Base-by-base conservation (phyloP, 2,329 filamentous ascomycete genomes). In the Exophiala viscosa region DNA sequence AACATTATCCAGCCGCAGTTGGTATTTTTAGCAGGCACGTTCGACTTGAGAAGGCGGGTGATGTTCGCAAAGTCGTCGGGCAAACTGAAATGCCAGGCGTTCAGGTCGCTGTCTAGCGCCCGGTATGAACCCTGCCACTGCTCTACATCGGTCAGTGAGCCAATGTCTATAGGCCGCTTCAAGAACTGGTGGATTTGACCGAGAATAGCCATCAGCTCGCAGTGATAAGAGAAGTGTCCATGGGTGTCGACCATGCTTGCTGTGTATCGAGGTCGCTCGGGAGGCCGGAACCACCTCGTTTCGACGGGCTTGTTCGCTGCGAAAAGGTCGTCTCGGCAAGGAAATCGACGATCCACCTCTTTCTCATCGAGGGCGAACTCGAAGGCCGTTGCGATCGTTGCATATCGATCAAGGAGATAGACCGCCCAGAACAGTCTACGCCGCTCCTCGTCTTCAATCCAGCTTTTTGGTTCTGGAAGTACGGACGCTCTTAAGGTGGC, bases 391-490 rank as follows among this genome's bases (percentile, higher is more conserved):
- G 90, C 86, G 50, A 96, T 85, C 0, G 90, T 96, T 1, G 90
- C 90, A 66, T 95, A 96, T 45, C 91, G 81, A 67, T 96, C 91
- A 5, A 96, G 77, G 10, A 96, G 73, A 65, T 95, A 96, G 9
- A 95, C 85, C 84, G 95, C 92, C 91, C 91, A 96, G 69, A 96
- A 95, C 1, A 96, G 75, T 20, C 91, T 79, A 23, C 91, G 80
- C 23, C 90, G 78, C 38, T 88, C 87, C 68, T 96, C 91, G 56
- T 96, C 91, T 66, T 96, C 90, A 50, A 95, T 86, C 69, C 91
- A 96, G 56, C 90, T 87, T 45, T 83, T 84, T 0, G 91, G 81
- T 55, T 95, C 90, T 0, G 90, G 87, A 0, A 96, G 75, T 2
- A 92, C 85, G 74, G 91, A 91, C 13, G 90, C 89, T 49, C 90